These are phyloP conservation scores for Diaporthe vaccinii DNA, from an alignment of 2,329 filamentous ascomycete genomes.

Conservation along the genomic window DNA sequence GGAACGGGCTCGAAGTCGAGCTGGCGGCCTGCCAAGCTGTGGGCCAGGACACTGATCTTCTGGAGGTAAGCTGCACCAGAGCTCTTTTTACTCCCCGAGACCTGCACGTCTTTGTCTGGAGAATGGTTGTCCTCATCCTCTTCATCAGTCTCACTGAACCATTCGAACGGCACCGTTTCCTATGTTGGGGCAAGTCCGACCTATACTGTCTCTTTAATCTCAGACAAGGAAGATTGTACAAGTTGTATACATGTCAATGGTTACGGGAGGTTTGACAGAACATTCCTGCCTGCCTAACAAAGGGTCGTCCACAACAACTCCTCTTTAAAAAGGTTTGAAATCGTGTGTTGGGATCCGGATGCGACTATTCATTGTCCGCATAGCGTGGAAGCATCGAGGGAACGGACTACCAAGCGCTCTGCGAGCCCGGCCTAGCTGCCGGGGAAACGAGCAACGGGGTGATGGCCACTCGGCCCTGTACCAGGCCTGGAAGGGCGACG, in stretches of 20 bases:
- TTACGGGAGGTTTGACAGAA: not conserved
- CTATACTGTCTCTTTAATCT: not conserved
- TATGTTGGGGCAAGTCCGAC: not conserved
- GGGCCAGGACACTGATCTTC: not conserved
- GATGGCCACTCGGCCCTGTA: no score
- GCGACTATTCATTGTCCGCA: not conserved
- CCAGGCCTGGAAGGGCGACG: no score
- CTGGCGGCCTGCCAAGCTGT: not conserved
- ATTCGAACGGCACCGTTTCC: not conserved
- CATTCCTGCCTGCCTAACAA: not conserved
- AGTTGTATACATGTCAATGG: not conserved
- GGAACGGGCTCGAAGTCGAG: not conserved
- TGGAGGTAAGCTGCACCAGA: not conserved
- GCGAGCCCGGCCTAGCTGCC: no score
- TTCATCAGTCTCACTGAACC: not conserved
- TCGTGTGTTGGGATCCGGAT: not conserved
- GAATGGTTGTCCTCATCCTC: not conserved
- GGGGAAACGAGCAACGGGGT: not conserved
- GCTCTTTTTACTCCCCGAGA: no score
- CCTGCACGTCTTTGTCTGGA: not conserved
- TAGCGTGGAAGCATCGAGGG: not conserved
- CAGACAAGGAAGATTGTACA: not conserved
- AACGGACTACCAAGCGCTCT: not conserved
- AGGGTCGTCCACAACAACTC: not conserved
- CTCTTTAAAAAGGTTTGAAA: not conserved